A percentile compares a stretch with the other conserved stretches of the same genome.
Evolutionary conservation across 2,329 filamentous ascomycete species (phyloP).

Genomic region (Aspergillus cejpii): DNA sequence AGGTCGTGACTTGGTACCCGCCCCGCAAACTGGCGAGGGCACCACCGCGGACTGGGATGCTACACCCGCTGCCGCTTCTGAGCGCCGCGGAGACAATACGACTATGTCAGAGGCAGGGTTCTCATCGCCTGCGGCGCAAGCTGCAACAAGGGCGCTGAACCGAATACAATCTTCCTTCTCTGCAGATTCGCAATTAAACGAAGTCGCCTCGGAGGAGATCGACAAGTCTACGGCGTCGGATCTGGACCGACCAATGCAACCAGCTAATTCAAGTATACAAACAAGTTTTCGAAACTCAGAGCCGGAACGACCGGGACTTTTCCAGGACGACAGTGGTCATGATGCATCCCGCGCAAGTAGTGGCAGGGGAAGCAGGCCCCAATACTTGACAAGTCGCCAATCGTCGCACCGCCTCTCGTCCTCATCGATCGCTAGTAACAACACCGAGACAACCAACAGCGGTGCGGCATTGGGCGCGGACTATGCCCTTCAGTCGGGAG

Average conservation of each 20-base stretch:
- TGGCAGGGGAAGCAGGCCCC: constrained; percentile 44
- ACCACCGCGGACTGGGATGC: constrained; percentile 16
- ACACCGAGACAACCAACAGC: constrained; percentile 57
- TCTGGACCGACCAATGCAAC: constrained; percentile 21
- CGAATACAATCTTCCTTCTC: constrained; percentile 32
- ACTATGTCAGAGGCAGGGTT: constrained; percentile 38
- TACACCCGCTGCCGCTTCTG: constrained; percentile 13
- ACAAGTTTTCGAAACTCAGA: constrained; percentile 25
- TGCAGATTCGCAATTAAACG: constrained; percentile 15
- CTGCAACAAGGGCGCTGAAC: constrained; percentile 37
- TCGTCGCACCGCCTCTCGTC: constrained; percentile 54
- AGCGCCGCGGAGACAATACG: constrained; percentile 27
- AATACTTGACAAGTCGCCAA: constrained; percentile 50
- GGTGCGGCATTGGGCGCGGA: constrained; percentile 71
- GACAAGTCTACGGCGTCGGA: constrained; percentile 20
- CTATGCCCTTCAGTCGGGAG: constrained; percentile 75
- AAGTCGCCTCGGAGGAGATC: constrained; percentile 19
- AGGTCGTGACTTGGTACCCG: constrained; percentile 15
- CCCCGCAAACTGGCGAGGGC: constrained; percentile 17
- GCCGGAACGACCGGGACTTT: constrained; percentile 21
- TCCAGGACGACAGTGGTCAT: constrained; percentile 24
- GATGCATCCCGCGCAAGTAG: constrained; percentile 22
- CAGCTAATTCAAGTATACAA: constrained; percentile 24
- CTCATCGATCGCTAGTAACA: constrained; percentile 50
- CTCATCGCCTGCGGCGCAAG: constrained; percentile 43